Conservation (phyloP, 805 yeast genomes). For the Cyberlindnera suaveolens region DNA sequence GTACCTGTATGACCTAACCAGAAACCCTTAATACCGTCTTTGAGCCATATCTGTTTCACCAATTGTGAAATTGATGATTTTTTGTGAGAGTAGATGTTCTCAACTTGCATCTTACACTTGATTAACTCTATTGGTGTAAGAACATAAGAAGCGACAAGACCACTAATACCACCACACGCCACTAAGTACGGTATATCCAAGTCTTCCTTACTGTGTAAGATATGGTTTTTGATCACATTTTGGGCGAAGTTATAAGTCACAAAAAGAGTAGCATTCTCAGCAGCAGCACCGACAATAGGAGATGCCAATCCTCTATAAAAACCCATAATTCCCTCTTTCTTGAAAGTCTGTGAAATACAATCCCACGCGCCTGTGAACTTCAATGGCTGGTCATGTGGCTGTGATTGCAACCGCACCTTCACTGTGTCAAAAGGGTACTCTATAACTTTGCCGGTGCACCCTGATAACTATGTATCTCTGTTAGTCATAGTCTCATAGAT, state of each 20-base stretch:
- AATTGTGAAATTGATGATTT: conserved; percentile 33
- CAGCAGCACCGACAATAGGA: conserved; percentile 85
- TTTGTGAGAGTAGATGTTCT: conserved; percentile 25
- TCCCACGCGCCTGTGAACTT: conserved; percentile 53
- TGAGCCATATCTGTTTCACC: conserved; percentile 34
- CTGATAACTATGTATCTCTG: conserved; percentile 36
- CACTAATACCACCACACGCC: conserved; percentile 74
- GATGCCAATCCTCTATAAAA: conserved; percentile 77
- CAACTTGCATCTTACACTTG: conserved; percentile 84
- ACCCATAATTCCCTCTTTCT: conserved; percentile 69
- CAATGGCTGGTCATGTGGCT: conserved; percentile 45
- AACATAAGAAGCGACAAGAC: conserved; percentile 74
- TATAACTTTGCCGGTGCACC: conserved; percentile 75
- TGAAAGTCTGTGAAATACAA: conserved; percentile 56
- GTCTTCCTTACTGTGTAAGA: conserved; percentile 14
- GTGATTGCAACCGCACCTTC: conserved; percentile 80
- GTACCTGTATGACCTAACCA: conserved; percentile 90
- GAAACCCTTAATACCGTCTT: conserved; percentile 62
- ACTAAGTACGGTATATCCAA: conserved; percentile 41
- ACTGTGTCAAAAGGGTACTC: conserved; percentile 94
- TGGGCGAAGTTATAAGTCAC: conserved; percentile 51
- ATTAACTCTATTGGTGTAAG: conserved; percentile 89
- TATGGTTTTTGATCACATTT: conserved; percentile 25
- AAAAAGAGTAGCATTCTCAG: conserved; percentile 80
- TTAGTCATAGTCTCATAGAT: neutral